Base-by-base conservation (phyloP, 2,329 filamentous ascomycete species). In the Aureobasidium sp. region DNA sequence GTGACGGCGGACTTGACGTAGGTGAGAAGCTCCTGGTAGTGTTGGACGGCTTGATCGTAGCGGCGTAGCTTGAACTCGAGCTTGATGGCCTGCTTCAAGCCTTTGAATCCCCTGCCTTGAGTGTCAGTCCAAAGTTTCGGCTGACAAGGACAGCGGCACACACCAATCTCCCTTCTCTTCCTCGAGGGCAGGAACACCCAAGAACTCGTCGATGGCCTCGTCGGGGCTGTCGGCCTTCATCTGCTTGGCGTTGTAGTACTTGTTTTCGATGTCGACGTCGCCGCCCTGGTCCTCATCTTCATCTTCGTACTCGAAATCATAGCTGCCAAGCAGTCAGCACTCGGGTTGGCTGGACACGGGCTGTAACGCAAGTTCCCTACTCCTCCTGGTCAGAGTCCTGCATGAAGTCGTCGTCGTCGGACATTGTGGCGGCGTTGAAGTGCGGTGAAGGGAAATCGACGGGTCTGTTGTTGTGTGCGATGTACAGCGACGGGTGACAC, bases 161-260 rank as follows among this genome's bases (percentile, higher is more conserved):
- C 74, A 84, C 94, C 93, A 97, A 74, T 99, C 93, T 63, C 90
- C 90, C 77, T 97, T 99, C 73, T 96, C 90, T 58, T 85, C 77
- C 74, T 99, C 93, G 47, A 96, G 74, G 15, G 83, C 79, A 5
- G 90, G 91, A 64, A 99, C 87, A 33, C 85, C 88, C n/a, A 97
- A 78, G 69, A 99, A 99, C 73, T 97, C 93, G 37, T 86, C 84
- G 60, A 99, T 88, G 1, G 94, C 94, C 67, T 90, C 90, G 69
- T 94, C 84, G 0, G 93, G 91, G 61, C 92, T 90, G 64, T 87
- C 86, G 45, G 81, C 80, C 79, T 97, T 99, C 72, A 95, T 86
- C 77, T 97, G 93, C 77, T 99, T 99, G 45, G 94, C 94, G 75
- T 96, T 97, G 81, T 97, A 99, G 79, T 99, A 99, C 77, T 96